Evolutionary conservation across 1,139 yeast species (phyloP).

Genomic region (Candida buenavistaensis): DNA sequence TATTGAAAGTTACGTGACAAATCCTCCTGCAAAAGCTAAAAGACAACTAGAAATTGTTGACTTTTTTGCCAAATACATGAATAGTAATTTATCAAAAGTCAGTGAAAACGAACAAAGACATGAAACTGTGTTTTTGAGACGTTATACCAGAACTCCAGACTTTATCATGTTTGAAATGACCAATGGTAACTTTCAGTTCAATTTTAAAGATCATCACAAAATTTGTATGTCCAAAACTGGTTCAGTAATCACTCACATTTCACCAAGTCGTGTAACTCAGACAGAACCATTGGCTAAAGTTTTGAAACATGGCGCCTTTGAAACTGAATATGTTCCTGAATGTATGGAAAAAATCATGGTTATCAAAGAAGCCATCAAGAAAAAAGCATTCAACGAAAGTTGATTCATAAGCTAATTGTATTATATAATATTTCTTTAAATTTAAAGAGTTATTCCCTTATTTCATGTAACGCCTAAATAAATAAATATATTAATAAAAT

Average conservation of each 20-base stretch:
- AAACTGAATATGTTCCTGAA: conserved; percentile 51
- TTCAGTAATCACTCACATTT: conserved; percentile 74
- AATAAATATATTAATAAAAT: neutral
- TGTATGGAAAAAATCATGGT: conserved; percentile 43
- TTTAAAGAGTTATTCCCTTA: no score
- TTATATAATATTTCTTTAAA: conserved; percentile 1
- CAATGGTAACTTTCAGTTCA: conserved; percentile 90
- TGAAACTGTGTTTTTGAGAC: conserved; percentile 72
- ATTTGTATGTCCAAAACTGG: conserved; percentile 78
- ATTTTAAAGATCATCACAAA: conserved; percentile 93
- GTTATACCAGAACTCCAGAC: conserved; percentile 75
- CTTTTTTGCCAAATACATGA: conserved; percentile 83
- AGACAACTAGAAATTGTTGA: conserved; percentile 82
- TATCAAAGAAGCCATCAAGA: conserved; percentile 43
- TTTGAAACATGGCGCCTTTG: conserved; percentile 63
- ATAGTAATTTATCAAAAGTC: conserved; percentile 73
- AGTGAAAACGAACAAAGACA: conserved; percentile 59
- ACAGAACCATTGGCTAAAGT: conserved; percentile 66
- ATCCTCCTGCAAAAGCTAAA: conserved; percentile 60
- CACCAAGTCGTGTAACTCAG: conserved; percentile 72
- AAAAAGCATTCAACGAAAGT: conserved; percentile 38
- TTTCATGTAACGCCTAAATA: no score
- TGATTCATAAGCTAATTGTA: conserved; percentile 3
- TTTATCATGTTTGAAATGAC: conserved; percentile 92
- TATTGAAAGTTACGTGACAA: conserved; percentile 55